Evolutionary conservation across 192 early-diverging fungal genomes (phyloP).

Genomic region (Gigaspora rosea): DNA sequence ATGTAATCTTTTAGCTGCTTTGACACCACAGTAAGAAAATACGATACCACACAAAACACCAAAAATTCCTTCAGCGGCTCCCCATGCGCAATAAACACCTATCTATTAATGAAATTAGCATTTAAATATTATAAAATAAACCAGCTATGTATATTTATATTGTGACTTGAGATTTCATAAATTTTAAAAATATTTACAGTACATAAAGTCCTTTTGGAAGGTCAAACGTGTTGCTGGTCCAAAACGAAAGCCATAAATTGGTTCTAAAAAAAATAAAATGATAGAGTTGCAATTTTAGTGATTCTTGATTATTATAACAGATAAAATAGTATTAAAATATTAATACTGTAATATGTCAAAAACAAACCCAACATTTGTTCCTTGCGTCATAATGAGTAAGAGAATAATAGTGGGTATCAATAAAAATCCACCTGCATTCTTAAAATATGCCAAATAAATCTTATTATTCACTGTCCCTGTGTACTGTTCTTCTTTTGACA

Average conservation of each 20-base stretch:
- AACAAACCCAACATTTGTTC: conserved; percentile 53
- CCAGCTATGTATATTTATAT: not conserved
- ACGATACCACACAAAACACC: conserved; percentile 58
- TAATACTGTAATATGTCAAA: no score
- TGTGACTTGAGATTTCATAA: not conserved
- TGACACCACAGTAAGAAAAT: conserved; percentile 61
- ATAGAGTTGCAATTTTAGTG: conserved; percentile 16
- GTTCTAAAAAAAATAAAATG: not conserved
- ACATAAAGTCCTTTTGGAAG: no score
- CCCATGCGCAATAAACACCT: conserved; percentile 66
- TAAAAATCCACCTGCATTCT: conserved; percentile 59
- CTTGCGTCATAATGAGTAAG: conserved; percentile 56
- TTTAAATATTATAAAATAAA: not conserved
- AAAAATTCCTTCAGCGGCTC: conserved; percentile 62
- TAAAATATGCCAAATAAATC: conserved; percentile 64
- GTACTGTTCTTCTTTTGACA: conserved; percentile 80
- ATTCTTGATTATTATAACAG: no score
- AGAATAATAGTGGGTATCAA: conserved; percentile 54
- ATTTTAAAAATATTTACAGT: no score
- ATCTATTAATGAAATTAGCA: conserved; percentile 50
- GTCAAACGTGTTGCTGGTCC: no score
- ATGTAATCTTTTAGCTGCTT: conserved; percentile 70
- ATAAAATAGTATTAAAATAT: no score
- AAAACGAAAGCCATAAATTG: no score
- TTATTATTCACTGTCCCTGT: conserved; percentile 64